phyloP scores from a whole-genome alignment of 208 protist genomes.

The Trichomonas tenax region DNA sequence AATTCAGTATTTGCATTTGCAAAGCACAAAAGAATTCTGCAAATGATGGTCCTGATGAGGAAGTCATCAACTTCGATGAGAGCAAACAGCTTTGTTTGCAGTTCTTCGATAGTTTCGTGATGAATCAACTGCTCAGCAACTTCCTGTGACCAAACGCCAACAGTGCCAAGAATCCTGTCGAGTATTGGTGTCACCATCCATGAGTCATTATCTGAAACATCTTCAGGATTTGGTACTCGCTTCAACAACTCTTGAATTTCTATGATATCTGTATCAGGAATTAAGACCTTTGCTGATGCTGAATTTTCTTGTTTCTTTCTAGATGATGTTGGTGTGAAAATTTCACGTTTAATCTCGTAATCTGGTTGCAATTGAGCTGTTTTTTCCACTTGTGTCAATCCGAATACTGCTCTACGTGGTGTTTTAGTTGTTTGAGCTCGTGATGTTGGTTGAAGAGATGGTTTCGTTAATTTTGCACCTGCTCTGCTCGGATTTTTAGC shows the following conservation, averaged over 20 bases:
- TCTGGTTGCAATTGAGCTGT: not conserved
- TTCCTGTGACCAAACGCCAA: not conserved
- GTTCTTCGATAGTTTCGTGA: not conserved
- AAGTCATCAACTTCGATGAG: not conserved
- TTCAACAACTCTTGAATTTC: not conserved
- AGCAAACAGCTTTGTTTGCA: not conserved
- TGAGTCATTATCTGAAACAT: not conserved
- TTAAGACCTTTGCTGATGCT: not conserved
- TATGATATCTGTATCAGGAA: not conserved
- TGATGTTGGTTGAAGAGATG: not conserved
- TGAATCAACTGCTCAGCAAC: not conserved
- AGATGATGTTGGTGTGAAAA: not conserved
- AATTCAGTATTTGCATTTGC: not conserved
- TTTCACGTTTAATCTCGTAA: not conserved
- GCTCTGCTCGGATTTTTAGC: not conserved
- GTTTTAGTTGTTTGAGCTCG: not conserved
- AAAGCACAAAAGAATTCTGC: not conserved
- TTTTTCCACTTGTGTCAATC: not conserved
- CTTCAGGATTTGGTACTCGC: not conserved
- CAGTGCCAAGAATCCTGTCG: not conserved
- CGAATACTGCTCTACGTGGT: not conserved
- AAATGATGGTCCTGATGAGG: not conserved
- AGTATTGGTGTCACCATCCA: not conserved
- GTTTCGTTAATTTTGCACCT: not conserved
- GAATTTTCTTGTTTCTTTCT: not conserved